Evolutionary conservation across 345 rosid genomes (phyloP).

Genomic region (Salix purpurea): DNA sequence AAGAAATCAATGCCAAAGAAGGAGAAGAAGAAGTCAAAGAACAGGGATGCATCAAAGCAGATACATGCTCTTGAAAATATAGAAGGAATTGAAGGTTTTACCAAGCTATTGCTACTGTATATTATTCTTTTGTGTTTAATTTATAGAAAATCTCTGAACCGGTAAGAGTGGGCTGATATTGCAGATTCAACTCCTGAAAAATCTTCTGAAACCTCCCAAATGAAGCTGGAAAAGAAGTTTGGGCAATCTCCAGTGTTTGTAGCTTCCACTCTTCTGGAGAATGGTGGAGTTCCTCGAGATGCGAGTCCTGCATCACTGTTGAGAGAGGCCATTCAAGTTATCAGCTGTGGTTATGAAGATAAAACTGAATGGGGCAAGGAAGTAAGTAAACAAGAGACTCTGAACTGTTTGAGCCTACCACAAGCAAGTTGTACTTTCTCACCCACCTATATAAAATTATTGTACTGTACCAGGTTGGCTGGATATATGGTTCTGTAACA

Average conservation of each 20-base stretch:
- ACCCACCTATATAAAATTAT: conserved; percentile 1
- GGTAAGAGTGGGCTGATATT: conserved; percentile 3
- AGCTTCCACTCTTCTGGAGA: conserved; percentile 59
- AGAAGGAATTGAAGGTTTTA: conserved; percentile 60
- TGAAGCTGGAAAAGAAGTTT: conserved; percentile 83
- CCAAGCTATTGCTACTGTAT: not conserved
- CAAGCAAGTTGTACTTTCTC: conserved; percentile 1
- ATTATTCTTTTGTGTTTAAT: not conserved
- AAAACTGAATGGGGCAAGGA: conserved; percentile 99
- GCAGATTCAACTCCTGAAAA: conserved; percentile 48
- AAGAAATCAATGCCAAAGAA: conserved; percentile 57
- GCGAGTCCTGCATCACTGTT: conserved; percentile 69
- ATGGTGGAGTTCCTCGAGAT: conserved; percentile 74
- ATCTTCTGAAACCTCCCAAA: conserved; percentile 47
- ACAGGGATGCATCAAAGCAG: conserved; percentile 79
- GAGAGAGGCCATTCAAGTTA: conserved; percentile 95
- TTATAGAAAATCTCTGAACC: not conserved
- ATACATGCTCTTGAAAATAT: conserved; percentile 87
- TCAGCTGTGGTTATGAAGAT: conserved; percentile 96
- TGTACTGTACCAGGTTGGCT: conserved; percentile 57
- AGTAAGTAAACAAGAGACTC: conserved; percentile 37
- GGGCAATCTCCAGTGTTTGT: conserved; percentile 95
- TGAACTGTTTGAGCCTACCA: not conserved
- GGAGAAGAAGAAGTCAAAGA: conserved; percentile 57
- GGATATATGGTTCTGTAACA: conserved; percentile 95